Evolutionary conservation across 2,329 filamentous ascomycete genomes (phyloP).

Genomic region (Epichloe hybrida): DNA sequence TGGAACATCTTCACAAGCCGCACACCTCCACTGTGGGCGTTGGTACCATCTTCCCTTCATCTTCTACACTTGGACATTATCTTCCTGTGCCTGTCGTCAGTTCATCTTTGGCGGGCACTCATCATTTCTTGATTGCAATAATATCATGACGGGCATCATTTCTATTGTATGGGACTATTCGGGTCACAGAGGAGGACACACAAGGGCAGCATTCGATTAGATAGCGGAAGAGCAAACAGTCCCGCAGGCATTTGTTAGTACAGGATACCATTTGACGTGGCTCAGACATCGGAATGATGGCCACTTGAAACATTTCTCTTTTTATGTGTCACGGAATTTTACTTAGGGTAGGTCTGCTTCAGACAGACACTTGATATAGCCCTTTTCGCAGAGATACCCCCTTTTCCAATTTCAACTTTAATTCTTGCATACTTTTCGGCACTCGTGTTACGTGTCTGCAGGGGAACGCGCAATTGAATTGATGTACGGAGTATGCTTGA

Average conservation of each 20-base stretch:
- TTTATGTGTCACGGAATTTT: background rate
- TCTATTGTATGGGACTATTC: background rate
- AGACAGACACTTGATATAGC: conserved; percentile 1
- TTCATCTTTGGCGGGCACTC: background rate
- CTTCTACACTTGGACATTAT: background rate
- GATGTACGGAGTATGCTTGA: too few species aligned
- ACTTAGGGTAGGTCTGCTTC: conserved; percentile 1
- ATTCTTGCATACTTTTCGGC: background rate
- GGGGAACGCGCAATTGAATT: background rate
- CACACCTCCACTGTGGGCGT: background rate
- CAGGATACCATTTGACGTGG: conserved; percentile 7
- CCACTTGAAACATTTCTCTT: background rate
- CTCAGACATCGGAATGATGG: background rate
- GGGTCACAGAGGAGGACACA: background rate
- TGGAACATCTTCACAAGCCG: background rate
- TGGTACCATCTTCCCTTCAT: background rate
- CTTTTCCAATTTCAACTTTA: background rate
- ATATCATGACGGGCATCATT: conserved; percentile 1
- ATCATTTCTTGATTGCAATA: background rate
- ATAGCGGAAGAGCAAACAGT: background rate
- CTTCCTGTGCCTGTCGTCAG: background rate
- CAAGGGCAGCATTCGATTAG: background rate
- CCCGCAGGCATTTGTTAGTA: background rate
- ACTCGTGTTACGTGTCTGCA: background rate
- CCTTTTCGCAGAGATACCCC: conserved; percentile 1